A percentile compares a stretch with the other conserved stretches of the same genome.
Conservation (phyloP, 1,284 basidiomycete species). For the Ganoderma sinense region DNA sequence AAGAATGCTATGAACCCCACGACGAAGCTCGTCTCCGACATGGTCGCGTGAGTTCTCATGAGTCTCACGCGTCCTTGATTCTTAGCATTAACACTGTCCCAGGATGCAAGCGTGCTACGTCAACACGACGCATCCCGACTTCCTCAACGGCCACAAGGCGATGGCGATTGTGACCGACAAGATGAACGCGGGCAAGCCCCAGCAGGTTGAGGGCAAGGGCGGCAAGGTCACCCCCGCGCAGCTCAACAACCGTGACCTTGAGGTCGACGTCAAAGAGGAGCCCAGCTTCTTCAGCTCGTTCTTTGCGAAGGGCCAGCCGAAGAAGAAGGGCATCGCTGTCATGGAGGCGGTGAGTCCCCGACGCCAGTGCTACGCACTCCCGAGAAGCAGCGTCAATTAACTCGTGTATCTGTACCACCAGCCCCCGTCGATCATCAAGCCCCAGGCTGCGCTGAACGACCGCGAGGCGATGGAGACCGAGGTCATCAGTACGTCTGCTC, state of each 20-base stretch:
- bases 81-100: conserved; percentile 5
- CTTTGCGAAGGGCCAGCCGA: conserved; percentile 70
- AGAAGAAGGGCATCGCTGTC: conserved; percentile 80
- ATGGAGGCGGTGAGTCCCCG: conserved; percentile 78
- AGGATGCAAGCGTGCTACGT: conserved; percentile 98
- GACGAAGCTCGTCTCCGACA: conserved; percentile 92
- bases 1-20: conserved; percentile 94
- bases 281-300: conserved; percentile 96
- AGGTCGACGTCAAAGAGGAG: conserved; percentile 89
- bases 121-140: conserved; percentile 99
- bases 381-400: not conserved
- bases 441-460: conserved; percentile 93
- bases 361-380: not conserved
- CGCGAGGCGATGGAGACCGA: conserved; percentile 99
- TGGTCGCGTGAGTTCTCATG: conserved; percentile 74
- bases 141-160: conserved; percentile 96
- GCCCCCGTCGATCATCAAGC: conserved; percentile 92
- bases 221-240: conserved; percentile 67
- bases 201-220: conserved; percentile 72
- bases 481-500: conserved; percentile 88
- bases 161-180: conserved; percentile 91
- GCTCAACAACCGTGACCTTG: conserved; percentile 92
- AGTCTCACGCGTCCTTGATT: conserved; percentile 4
- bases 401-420: conserved; percentile 31
- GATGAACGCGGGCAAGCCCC: conserved; percentile 78